Conservation (phyloP, 2,329 filamentous ascomycete genomes). For the Myriosclerotinia curreyana region DNA sequence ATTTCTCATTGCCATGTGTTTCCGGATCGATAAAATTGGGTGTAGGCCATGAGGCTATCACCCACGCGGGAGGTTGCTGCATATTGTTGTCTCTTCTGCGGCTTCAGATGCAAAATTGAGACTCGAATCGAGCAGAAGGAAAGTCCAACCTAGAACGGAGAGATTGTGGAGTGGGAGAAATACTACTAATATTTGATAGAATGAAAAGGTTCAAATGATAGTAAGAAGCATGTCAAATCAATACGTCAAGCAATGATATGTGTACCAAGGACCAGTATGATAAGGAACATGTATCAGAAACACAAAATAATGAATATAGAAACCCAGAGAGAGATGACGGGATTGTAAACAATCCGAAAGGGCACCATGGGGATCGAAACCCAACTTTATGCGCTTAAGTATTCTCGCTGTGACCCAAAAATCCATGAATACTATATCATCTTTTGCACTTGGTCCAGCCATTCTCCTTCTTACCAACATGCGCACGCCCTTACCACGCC, state of each 20-base stretch:
- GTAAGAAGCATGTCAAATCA: constrained; percentile 1
- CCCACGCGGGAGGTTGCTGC: constrained; percentile 28
- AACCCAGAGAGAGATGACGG: not conserved
- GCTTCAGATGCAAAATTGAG: not conserved
- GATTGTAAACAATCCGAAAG: constrained; percentile 1
- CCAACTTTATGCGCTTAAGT: constrained; percentile 1
- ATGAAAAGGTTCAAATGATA: not conserved
- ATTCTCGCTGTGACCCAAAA: constrained; percentile 7
- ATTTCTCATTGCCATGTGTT: constrained; percentile 45
- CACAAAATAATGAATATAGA: not conserved
- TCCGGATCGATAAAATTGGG: constrained; percentile 48
- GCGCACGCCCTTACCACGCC: not conserved
- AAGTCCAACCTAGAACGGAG: not conserved
- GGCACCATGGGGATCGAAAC: not conserved
- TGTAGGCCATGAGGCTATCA: constrained; percentile 37
- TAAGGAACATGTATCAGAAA: not conserved
- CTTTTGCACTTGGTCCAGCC: not conserved
- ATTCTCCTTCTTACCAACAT: not conserved
- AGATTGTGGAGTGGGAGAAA: not conserved
- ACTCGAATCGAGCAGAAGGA: not conserved
- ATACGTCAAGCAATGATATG: constrained; percentile 12
- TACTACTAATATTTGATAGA: constrained; percentile 6
- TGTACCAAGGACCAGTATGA: not conserved
- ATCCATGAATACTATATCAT: not conserved
- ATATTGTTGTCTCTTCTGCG: constrained; percentile 21